Conservation (phyloP, 2,329 filamentous ascomycete species). For the Pseudonectria foliicola region DNA sequence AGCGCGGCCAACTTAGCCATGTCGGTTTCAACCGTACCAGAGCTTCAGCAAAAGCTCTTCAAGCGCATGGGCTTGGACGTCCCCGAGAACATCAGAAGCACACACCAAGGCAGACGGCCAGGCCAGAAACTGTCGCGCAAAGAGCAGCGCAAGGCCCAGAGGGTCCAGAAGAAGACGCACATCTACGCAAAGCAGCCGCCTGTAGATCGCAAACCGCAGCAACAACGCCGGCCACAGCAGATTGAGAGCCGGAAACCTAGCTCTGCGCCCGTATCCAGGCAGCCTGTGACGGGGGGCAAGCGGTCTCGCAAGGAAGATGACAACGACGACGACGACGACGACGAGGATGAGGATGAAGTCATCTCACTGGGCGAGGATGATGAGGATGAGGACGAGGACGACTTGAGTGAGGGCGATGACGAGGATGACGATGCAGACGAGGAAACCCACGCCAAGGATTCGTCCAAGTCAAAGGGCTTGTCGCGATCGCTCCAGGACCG, state of each 20-base stretch:
- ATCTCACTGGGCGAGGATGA: slow-evolving; percentile 9
- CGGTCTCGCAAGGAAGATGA: not conserved
- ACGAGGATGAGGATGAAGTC: slow-evolving; percentile 11
- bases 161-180: slow-evolving; percentile 51
- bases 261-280: not conserved
- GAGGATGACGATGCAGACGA: slow-evolving; percentile 16
- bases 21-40: slow-evolving; percentile 18
- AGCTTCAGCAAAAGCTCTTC: slow-evolving; percentile 32
- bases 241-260: slow-evolving; percentile 1
- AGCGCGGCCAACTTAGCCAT: no score
- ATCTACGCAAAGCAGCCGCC: slow-evolving; percentile 17
- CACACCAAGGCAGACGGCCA: slow-evolving; percentile 9
- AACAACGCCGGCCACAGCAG: slow-evolving; percentile 4
- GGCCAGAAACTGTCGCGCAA: slow-evolving; percentile 39
- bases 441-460: slow-evolving; percentile 21
- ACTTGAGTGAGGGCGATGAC: slow-evolving; percentile 16
- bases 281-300: no score
- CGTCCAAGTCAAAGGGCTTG: slow-evolving; percentile 18
- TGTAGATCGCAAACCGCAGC: slow-evolving; percentile 6
- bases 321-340: slow-evolving; percentile 13
- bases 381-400: slow-evolving; percentile 21
- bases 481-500: slow-evolving; percentile 35
- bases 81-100: slow-evolving; percentile 17
- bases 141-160: slow-evolving; percentile 60
- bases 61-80: slow-evolving; percentile 29